Evolutionary conservation across 805 yeast species (phyloP), one percentile per base, ranked within the genome.

Genomic region (Scheffersomyces stipitis): DNA sequence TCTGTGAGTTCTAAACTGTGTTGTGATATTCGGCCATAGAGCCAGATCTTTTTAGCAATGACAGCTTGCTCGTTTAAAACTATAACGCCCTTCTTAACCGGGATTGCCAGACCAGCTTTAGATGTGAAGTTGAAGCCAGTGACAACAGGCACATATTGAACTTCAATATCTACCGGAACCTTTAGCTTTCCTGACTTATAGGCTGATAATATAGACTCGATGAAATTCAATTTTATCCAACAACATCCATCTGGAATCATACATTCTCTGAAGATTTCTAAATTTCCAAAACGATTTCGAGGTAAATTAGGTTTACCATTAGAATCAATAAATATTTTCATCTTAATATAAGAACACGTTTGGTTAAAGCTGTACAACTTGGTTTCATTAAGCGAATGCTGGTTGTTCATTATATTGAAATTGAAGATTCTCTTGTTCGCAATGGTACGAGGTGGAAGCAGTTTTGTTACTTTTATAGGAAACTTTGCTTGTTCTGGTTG

Each of bases 231-330:
- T 26, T 40, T 42, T 10, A 63, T 16, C 69, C 69, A 63, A 4
- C 34, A 17, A 41, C 66, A 61, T 3, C 37, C 49, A 10, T 51
- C 50, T 2, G 69, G 69, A 28, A 60, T 46, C 69, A 63, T 63
- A 16, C 41, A 38, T 3, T 41, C 42, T 16, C 47, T 47, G 34
- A 39, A 63, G 1, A 63, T 49, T 39, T 63, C 69, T 10, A 62
- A 46, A 38, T 62, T 60, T 1, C 66, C 66, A 36, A 44, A 62
- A 33, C 48, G 40, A 36, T 63, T 63, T 30, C 49, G 41, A 2
- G 69, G 69, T 12, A 60, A 40, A 8, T 16, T 18, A 4, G 18
- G 8, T 1, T 31, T 26, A 2, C 42, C 49, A 28, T 35, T 20
- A 1, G 17, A 27, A 14, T 33, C 34, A 4, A 10, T 20, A 3